phyloP scores from a whole-genome alignment of 306 rosid genomes.

The Vigna angularis region DNA sequence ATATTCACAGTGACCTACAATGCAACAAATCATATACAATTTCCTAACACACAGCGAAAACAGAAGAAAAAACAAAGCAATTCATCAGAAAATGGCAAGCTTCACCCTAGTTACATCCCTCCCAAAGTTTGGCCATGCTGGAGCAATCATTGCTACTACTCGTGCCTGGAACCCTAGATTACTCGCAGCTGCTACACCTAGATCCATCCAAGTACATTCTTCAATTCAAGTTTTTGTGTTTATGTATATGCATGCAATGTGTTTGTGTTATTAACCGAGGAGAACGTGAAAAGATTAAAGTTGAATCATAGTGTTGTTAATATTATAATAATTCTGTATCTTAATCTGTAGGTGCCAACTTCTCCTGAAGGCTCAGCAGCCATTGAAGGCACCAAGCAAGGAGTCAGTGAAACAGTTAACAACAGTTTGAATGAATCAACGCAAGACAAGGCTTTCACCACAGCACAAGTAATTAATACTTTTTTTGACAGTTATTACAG shows the following conservation, averaged over 20 bases:
- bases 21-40: conserved; percentile 1
- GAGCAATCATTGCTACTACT: conserved; percentile 54
- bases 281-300: too few species aligned
- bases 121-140: conserved; percentile 58
- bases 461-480: conserved; percentile 51
- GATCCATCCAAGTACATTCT: conserved; percentile 59
- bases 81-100: conserved; percentile 54
- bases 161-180: conserved; percentile 48
- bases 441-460: conserved; percentile 57
- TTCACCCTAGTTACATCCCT: conserved; percentile 48
- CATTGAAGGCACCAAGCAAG: conserved; percentile 51
- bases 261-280: too few species aligned
- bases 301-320: too few species aligned
- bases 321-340: background rate
- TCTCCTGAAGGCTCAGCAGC: conserved; percentile 38
- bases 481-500: too few species aligned
- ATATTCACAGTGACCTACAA: background rate
- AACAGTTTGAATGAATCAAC: conserved; percentile 48
- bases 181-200: conserved; percentile 55
- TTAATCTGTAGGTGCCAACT: conserved; percentile 48
- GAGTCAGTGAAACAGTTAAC: conserved; percentile 49
- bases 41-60: background rate
- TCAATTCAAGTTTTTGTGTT: background rate
- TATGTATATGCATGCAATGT: too few species aligned
- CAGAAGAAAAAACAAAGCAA: background rate